Base-by-base conservation (phyloP, 495 filamentous ascomycete genomes). In the Neurospora sp. region DNA sequence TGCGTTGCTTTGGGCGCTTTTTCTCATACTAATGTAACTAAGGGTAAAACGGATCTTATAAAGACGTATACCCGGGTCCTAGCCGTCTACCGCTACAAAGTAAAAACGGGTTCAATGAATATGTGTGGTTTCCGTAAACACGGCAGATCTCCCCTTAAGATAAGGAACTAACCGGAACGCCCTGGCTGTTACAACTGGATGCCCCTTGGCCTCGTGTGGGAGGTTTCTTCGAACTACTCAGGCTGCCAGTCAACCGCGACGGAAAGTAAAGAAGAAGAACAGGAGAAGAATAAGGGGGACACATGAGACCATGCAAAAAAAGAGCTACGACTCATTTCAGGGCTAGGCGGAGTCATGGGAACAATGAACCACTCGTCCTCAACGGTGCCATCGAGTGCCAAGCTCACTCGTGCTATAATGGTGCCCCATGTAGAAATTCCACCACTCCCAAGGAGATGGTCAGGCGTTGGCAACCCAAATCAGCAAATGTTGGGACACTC, bases 291-390 rank as follows among this genome's bases (percentile, higher is more conserved):
- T 16, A 42, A 44, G 18, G 42, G 42, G 42, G 42, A 4, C 18
- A n/a, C 18, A 46, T 8, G 42, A 46, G 42, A 46, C 18, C 18
- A n/a, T n/a, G 18, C 18, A n/a, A 46, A 10, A 7, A 8, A 46
- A 46, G 92, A 92, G 76, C 92, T 95, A 70, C 88, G 90, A 54
- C 86, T 87, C 78, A 94, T 91, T 77, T 94, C 93, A 0, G 93
- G 93, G 74, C 91, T 91, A 40, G 92, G 87, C 9, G 93, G 93
- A 75, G 91, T 92, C 85, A 96, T 87, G 20, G 92, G 91, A 71
- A 94, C 87, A 23, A 93, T 92, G 78, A 95, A 96, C 37, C 95
- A 84, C 14, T 91, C 93, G 60, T 94, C 92, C 77, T 93, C 89
- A 5, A 83, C 86, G 11, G 90, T 77, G 72, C 76, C 77, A 35